Evolutionary conservation across 2,329 filamentous ascomycete genomes (phyloP).

Genomic region (Aspergillus niger): DNA sequence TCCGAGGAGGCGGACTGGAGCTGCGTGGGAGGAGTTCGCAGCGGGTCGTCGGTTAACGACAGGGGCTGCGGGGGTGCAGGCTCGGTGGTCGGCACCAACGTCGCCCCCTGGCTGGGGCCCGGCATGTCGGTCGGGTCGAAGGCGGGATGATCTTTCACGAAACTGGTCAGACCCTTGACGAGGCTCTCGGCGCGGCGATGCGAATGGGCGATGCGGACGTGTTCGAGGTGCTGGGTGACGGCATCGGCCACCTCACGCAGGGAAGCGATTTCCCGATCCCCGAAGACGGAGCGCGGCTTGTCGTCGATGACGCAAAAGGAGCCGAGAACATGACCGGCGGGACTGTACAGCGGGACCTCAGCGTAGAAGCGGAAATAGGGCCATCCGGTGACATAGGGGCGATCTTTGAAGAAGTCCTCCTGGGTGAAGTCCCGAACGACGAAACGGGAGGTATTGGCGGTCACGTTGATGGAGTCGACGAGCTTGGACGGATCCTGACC

Average conservation of each 20-base stretch:
- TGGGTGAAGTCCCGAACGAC: conserved; percentile 39
- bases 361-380: conserved; percentile 53
- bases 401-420: conserved; percentile 38
- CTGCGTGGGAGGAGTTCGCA: not conserved
- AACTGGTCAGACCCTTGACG: conserved; percentile 56
- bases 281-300: conserved; percentile 50
- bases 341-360: conserved; percentile 60
- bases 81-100: conserved; percentile 4
- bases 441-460: conserved; percentile 33
- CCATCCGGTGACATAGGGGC: conserved; percentile 32
- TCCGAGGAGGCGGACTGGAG: conserved; percentile 9
- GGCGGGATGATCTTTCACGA: conserved; percentile 47
- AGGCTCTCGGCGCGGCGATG: conserved; percentile 60
- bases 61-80: not conserved
- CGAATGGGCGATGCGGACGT: conserved; percentile 55
- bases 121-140: conserved; percentile 27
- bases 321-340: conserved; percentile 57
- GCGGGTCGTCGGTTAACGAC: not conserved
- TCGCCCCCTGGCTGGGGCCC: not conserved
- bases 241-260: conserved; percentile 59
- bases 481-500: conserved; percentile 20
- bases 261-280: conserved; percentile 39
- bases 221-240: conserved; percentile 61
- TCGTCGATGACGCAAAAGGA: conserved; percentile 61
- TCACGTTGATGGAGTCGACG: conserved; percentile 26